A percentile compares a stretch with the other conserved stretches of the same genome.
Evolutionary conservation across 1,284 basidiomycete genomes (phyloP).

Genomic region (Ceratobasidium sp.): DNA sequence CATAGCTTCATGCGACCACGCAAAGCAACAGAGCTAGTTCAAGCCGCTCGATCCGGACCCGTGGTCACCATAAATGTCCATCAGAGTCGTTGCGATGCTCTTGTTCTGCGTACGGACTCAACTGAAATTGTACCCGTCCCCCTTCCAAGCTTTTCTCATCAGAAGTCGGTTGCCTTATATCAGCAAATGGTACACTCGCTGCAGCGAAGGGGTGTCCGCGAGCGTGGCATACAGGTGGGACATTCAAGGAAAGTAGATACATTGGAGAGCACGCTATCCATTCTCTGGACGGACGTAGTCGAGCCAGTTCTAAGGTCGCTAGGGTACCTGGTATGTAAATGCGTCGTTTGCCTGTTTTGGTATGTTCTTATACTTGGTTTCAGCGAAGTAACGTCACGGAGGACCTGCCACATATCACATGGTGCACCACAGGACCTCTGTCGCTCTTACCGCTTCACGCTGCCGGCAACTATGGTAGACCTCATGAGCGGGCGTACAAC

Average conservation of each 20-base stretch:
- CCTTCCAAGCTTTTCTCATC: not conserved
- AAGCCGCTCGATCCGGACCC: not conserved
- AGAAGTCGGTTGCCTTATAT: not conserved
- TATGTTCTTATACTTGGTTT: no score
- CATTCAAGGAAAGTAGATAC: not conserved
- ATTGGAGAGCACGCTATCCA: not conserved
- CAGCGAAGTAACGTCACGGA: not conserved
- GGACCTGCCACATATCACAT: not conserved
- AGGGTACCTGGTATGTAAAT: conserved; percentile 3
- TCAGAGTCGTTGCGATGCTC: not conserved
- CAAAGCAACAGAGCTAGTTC: not conserved
- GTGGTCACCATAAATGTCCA: not conserved
- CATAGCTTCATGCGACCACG: not conserved
- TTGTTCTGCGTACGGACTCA: not conserved
- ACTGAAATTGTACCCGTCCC: not conserved
- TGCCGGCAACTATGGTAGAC: not conserved
- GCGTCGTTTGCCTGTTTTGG: not conserved
- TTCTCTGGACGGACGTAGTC: not conserved
- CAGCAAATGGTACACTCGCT: no score
- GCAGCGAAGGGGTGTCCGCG: not conserved
- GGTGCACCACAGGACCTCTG: not conserved
- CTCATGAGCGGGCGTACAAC: not conserved
- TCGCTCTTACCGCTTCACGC: conserved; percentile 6
- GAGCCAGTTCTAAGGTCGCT: conserved; percentile 7
- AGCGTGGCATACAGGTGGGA: no score